These are phyloP conservation scores for Scleroderma bovista DNA, from an alignment of 768 basidiomycete genomes.

Conservation along the genomic window DNA sequence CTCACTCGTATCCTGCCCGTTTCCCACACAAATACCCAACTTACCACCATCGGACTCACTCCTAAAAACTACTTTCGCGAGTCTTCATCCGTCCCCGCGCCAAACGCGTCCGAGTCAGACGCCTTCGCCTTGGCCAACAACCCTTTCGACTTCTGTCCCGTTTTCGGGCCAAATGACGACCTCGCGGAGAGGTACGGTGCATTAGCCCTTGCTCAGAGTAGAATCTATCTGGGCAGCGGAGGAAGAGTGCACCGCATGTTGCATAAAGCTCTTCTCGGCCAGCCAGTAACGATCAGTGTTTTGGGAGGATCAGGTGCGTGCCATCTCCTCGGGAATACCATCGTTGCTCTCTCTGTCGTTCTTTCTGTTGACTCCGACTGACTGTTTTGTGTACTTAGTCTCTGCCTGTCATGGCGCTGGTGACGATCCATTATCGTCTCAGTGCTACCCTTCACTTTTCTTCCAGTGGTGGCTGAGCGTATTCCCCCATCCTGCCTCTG, in stretches of 20 bases:
- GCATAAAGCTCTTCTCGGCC: constrained; percentile 76
- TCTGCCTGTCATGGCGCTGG: constrained; percentile 93
- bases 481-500: constrained; percentile 97
- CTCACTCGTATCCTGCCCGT: constrained; percentile 53
- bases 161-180: constrained; percentile 76
- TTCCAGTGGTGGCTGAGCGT: constrained; percentile 97
- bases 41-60: constrained; percentile 44
- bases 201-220: constrained; percentile 63
- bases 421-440: constrained; percentile 77
- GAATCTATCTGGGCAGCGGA: constrained; percentile 75
- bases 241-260: constrained; percentile 78
- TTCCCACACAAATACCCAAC: constrained; percentile 19
- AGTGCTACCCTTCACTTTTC: constrained; percentile 91
- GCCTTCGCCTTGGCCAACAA: constrained; percentile 30
- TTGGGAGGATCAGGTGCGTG: constrained; percentile 80
- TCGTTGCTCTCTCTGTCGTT: neutral
- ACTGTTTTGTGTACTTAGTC: constrained; percentile 40
- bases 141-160: constrained; percentile 91
- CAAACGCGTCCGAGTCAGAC: constrained; percentile 37
- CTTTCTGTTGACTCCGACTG: neutral
- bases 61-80: constrained; percentile 83
- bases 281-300: constrained; percentile 85
- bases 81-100: constrained; percentile 16
- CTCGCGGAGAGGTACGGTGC: constrained; percentile 78
- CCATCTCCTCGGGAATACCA: neutral